phyloP scores from a whole-genome alignment of 768 basidiomycete genomes.

The Pilatotrama ljubarskyi region DNA sequence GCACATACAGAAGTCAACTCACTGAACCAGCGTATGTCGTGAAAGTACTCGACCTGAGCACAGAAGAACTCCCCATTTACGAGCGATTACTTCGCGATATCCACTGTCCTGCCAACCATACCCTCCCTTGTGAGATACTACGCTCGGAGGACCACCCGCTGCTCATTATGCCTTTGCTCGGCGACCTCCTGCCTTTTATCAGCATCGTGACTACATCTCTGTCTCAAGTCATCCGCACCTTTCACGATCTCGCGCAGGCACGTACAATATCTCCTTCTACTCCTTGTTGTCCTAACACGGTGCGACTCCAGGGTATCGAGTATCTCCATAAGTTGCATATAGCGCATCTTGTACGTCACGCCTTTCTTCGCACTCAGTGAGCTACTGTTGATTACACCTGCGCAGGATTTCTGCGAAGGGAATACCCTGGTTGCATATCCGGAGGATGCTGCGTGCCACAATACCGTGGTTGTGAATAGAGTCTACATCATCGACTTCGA shows the following conservation, averaged over 20 bases:
- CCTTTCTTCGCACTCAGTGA: too few relatives aligned
- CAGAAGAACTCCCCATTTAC: neutral
- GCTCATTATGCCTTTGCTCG: neutral
- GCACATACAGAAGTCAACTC: too few relatives aligned
- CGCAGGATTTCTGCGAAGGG: neutral
- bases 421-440: neutral
- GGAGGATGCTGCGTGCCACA: neutral
- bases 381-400: too few relatives aligned
- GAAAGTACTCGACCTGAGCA: neutral
- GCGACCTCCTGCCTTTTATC: neutral
- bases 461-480: neutral
- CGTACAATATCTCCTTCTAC: too few relatives aligned
- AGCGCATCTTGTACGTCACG: too few relatives aligned
- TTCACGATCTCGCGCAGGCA: neutral
- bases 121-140: neutral
- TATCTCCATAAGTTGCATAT: too few relatives aligned
- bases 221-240: neutral
- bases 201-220: neutral
- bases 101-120: neutral
- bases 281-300: too few relatives aligned
- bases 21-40: too few relatives aligned
- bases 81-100: neutral
- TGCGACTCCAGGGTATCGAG: too few relatives aligned
- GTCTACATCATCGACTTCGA: constrained; percentile 14
- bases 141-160: neutral